Base-by-base conservation (phyloP, 768 basidiomycete genomes). In the Leccinum olivaceopallidum region DNA sequence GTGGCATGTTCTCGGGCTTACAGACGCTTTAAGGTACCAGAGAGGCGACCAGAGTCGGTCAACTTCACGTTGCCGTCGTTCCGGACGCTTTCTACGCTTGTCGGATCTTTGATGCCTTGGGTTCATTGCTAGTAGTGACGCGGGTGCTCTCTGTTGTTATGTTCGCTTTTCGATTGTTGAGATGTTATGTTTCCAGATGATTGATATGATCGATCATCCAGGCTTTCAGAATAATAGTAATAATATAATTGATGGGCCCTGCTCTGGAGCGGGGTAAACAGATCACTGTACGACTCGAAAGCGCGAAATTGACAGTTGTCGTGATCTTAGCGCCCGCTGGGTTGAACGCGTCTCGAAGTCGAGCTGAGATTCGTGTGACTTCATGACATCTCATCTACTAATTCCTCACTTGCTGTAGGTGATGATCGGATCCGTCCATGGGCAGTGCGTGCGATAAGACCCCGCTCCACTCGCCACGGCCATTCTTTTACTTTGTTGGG, bases 41-140 rank as follows among this genome's bases (percentile, higher is more conserved):
- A n/a, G 7, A 36, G 48, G 22, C 68, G 63, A 51, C 65, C 63
- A 6, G 65, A 73, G 56, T 56, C 63, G 58, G 59, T 76, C 9
- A 60, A 73, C 48, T 73, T 74, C n/a, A 72, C 69, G 0, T 64
- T 74, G 6, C 73, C 73, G 10, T 75, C 74, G 18, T 56, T 75
- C 18, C 67, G 71, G 22, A 75, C 68, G 42, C 52, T 74, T n/a
- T 75, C 74, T 7, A 61, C 64, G 36, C 70, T 76, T 5, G 69
- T 74, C 47, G 73, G 71, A 22, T 69, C 71, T 4, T 20, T 75
- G 56, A 69, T 74, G 64, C 67, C 71, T 3, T 74, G 73, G 72
- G 59, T 71, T 24, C 67, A 63, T 24, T 74, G 60, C 26, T 51
- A 55, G 47, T 53, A 55, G 53, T 59, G 55, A 53, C 20, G 28